A percentile compares a stretch with the other conserved stretches of the same genome.
These are phyloP conservation scores for Neocallimastix lanati DNA, from an alignment of 192 early-diverging fungal species.

Conservation along the genomic window DNA sequence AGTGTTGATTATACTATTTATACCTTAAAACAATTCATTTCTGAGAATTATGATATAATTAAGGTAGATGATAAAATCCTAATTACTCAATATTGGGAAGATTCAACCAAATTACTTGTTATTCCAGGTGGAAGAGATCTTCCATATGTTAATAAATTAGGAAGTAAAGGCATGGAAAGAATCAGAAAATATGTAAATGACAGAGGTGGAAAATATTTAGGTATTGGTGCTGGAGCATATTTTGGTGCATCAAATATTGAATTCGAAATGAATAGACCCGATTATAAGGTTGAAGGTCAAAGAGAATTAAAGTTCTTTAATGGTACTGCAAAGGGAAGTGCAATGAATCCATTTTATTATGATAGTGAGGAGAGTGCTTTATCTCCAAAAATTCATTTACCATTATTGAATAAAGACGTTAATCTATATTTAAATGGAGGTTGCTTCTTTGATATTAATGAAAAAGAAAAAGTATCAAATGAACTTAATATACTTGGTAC, in stretches of 20 bases:
- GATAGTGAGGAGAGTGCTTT: not conserved
- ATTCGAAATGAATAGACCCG: slow-evolving; percentile 49
- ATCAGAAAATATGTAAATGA: slow-evolving; percentile 14
- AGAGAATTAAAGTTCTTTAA: slow-evolving; percentile 54
- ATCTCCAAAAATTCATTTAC: not conserved
- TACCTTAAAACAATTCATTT: slow-evolving; percentile 61
- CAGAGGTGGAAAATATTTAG: slow-evolving; percentile 68
- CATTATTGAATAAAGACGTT: not conserved
- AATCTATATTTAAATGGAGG: not conserved
- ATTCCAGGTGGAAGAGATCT: slow-evolving; percentile 78
- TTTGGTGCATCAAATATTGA: slow-evolving; percentile 50
- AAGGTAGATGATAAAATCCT: not conserved
- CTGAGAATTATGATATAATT: slow-evolving; percentile 51
- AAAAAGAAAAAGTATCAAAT: not conserved
- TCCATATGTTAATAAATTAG: slow-evolving; percentile 58
- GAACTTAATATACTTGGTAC: not conserved
- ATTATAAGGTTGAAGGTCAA: slow-evolving; percentile 49
- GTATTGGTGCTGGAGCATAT: slow-evolving; percentile 85
- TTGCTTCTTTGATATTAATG: not conserved
- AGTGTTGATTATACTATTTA: slow-evolving; percentile 39
- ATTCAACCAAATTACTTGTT: slow-evolving; percentile 63
- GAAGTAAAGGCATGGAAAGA: slow-evolving; percentile 30
- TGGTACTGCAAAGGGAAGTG: slow-evolving; percentile 50
- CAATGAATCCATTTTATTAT: not conserved
- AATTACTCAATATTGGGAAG: not conserved